Evolutionary conservation across 345 rosid species (phyloP).

Genomic region (Turnera subulata): DNA sequence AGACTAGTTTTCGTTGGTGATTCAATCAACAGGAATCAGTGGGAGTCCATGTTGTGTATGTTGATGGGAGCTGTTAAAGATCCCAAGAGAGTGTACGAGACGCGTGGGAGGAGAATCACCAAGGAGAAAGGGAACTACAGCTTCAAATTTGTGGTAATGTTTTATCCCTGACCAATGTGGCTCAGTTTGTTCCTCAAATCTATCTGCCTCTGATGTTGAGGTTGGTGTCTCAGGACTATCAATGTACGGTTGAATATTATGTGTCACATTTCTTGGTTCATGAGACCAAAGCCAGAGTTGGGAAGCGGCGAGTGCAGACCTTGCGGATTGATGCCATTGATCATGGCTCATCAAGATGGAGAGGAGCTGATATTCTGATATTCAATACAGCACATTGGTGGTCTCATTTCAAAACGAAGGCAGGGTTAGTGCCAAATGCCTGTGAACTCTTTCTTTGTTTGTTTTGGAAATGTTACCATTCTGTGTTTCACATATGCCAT

Average conservation of each 20-base stretch:
- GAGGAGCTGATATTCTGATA: conserved; percentile 78
- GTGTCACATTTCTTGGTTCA: conserved; percentile 80
- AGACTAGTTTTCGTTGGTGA: conserved; percentile 95
- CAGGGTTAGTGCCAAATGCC: conserved; percentile 58
- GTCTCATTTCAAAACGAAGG: conserved; percentile 90
- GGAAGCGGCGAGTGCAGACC: conserved; percentile 63
- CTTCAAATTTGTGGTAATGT: conserved; percentile 72
- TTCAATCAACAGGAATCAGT: conserved; percentile 89
- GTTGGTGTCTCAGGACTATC: conserved; percentile 59
- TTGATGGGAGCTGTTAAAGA: conserved; percentile 65
- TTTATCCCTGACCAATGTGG: not conserved
- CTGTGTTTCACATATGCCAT: no score
- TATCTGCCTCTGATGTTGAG: conserved; percentile 3
- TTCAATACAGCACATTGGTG: conserved; percentile 99
- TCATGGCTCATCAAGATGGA: conserved; percentile 89
- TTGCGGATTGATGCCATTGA: conserved; percentile 81
- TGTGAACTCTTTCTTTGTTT: no score
- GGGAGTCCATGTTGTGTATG: conserved; percentile 96
- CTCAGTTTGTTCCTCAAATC: not conserved
- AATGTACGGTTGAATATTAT: conserved; percentile 83
- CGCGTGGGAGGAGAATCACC: conserved; percentile 71
- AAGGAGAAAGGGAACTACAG: conserved; percentile 82
- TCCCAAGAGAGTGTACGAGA: conserved; percentile 81
- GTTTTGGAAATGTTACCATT: no score
- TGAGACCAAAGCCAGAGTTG: conserved; percentile 76